Evolutionary conservation across 108 stramenopile species (phyloP), one percentile per base, ranked within the genome.

Genomic region (Pseudonitzschia multiseries): DNA sequence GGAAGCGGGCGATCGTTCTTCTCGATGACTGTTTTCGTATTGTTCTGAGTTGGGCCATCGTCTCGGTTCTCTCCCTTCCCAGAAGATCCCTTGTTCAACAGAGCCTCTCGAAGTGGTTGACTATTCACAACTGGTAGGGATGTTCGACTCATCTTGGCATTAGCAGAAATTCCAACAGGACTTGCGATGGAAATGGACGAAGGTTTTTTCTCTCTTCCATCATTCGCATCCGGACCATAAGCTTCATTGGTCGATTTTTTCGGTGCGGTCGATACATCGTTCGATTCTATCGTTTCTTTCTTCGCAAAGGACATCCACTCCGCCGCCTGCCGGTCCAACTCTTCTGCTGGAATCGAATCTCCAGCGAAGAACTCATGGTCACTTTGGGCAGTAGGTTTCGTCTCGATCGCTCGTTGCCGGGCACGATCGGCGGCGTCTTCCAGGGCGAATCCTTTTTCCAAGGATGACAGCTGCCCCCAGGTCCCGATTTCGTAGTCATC

Each of bases 401-500:
- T 12, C 2, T 12, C 26, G 24, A 22, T 48, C 8, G 46, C 46
- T 48, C 36, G 36, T 36, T 48, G 46, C 53, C 54, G 43, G 50
- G 75, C 71, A 41, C 88, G 56, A 66, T 89, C 88, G 50, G 75
- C 60, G 10, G 84, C 77, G 85, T 89, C 88, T 27, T 81, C 41
- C 40, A 89, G 57, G n/a, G 84, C 75, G 65, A 77, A 74, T 12
- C 68, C 57, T 60, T 81, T 84, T 74, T 89, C 82, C 53, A 43
- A 31, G 6, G 76, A 20, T 21, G 80, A 60, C 86, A 89, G 81
- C 20, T 77, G 70, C 50, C 66, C 65, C 89, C 89, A 90, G 22
- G 29, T 57, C 36, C 72, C 57, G 64, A 90, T 87, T 77, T 90
- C 89, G 61, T 78, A 90, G 28, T 81, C 71, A 57, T 90, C 89